Base-by-base conservation (phyloP, 768 basidiomycete species). In the Lactifluus hygrophoroides region DNA sequence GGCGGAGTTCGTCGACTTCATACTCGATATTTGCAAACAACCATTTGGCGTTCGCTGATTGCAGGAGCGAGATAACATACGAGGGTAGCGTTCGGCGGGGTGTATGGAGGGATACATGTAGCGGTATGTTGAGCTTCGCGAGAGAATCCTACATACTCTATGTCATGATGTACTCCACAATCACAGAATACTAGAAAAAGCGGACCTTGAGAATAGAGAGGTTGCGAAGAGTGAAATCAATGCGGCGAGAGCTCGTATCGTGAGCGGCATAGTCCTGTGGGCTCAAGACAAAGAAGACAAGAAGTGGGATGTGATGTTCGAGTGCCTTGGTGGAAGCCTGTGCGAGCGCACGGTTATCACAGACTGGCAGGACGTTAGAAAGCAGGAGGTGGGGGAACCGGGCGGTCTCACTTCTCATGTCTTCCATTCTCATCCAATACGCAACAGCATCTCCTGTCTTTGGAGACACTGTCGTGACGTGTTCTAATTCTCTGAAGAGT, bases 351-450 rank as follows among this genome's bases (percentile, higher is more conserved):
- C 82, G 79, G 63, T 94, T 95, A 69, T 95, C 93, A n/a, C 74
- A 70, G 53, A 90, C 90, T 94, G 53, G 49, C 16, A 8, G 30
- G 25, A 10, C 21, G 40, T 21, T n/a, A 51, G 40, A n/a, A 30
- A 27, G 48, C 64, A 43, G 58, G 56, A 13, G 27, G 48, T 35
- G 30, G 38, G n/a, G 44, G 23, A 21, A 35, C 9, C 10, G 21
- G 47, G 34, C 21, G 46, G 4, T 21, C 78, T 43, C 69, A 90
- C 88, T 74, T 64, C 92, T 74, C 58, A 94, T 70, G 69, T 94
- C 92, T 38, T 83, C 77, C 86, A 94, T 90, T 58, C 93, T 76
- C 92, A 95, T 94, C 94, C 93, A 96, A 69, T 90, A 94, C 0
- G 94, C 81, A 0, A 94, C 78, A 3, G 80, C 80, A 13, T 79